Base-by-base conservation (phyloP, 2,329 filamentous ascomycete species). In the Aureobasidium subglaciale region DNA sequence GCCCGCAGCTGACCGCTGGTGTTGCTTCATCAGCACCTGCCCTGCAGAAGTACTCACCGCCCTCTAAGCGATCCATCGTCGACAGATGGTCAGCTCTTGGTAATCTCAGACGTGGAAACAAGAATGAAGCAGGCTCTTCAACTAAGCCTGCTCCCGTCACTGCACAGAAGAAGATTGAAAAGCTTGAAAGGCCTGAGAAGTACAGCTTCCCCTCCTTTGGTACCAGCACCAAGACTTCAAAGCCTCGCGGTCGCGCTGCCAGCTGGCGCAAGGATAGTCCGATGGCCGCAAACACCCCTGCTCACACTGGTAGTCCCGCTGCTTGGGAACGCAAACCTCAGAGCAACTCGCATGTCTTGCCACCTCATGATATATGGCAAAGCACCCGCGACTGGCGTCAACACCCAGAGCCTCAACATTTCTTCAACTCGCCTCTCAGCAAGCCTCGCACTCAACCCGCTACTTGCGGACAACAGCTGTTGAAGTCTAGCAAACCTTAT, bases 21-120 rank as follows among this genome's bases (percentile, higher is more conserved):
- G 55, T 48, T 54, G 64, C 59, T 54, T 65, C 63, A 57, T 61
- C 54, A 58, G 69, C 63, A 65, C 65, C 58, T 63, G 70, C 53
- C 68, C 75, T 63, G 63, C 71, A 62, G 65, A 70, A 59, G 63
- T 84, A 86, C 64, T 82, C 84, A n/a, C 81, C 87, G 40, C 79
- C 84, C 25, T 74, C 82, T 20, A 89, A 88, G 74, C 81, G 81
- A 55, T 75, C 71, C 22, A 71, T 73, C 62, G 69, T 88, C 52
- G 92, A 96, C 72, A 96, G 95, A 70, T 97, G 92, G 92, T 83
- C 87, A 22, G 88, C 84, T 11, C 78, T 97, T 46, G 92, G 92
- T 60, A 87, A 95, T 68, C 86, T 87, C 64, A 83, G 92, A 55
- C 85, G 90, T 59, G 88, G 83, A 57, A 82, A 66, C 78, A 80